These are phyloP conservation scores for Jatropha podagrica DNA, from an alignment of 441 rosid species.

Conservation along the genomic window DNA sequence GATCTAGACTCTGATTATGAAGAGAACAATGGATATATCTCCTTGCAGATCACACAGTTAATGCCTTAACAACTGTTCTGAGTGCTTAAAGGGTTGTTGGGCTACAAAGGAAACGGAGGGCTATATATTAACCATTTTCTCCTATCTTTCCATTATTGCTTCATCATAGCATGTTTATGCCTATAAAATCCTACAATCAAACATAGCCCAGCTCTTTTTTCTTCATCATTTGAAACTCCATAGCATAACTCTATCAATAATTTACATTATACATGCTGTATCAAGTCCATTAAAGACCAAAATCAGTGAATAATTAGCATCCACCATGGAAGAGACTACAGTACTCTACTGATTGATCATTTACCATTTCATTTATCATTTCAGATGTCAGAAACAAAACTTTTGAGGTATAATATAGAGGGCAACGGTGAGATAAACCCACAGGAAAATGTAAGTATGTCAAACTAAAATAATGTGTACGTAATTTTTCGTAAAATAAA, in stretches of 20 bases:
- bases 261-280: neutral
- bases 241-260: neutral
- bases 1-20: neutral
- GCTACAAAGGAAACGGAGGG: neutral
- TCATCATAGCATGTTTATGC: neutral
- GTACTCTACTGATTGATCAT: neutral
- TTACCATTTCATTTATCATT: neutral
- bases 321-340: neutral
- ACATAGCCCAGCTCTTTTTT: too few relatives aligned
- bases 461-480: neutral
- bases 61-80: neutral
- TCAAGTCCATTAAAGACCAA: neutral
- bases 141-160: neutral
- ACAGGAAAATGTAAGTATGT: neutral
- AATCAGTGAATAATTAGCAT: slow-evolving; percentile 1
- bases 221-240: neutral
- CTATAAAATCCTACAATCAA: neutral
- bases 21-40: neutral
- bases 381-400: neutral
- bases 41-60: neutral
- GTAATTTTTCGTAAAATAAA: neutral
- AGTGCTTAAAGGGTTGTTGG: neutral
- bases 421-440: neutral
- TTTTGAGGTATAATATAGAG: neutral
- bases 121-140: neutral